Conservation (phyloP, 1,284 basidiomycete species). For the Rhodofomes roseus region DNA sequence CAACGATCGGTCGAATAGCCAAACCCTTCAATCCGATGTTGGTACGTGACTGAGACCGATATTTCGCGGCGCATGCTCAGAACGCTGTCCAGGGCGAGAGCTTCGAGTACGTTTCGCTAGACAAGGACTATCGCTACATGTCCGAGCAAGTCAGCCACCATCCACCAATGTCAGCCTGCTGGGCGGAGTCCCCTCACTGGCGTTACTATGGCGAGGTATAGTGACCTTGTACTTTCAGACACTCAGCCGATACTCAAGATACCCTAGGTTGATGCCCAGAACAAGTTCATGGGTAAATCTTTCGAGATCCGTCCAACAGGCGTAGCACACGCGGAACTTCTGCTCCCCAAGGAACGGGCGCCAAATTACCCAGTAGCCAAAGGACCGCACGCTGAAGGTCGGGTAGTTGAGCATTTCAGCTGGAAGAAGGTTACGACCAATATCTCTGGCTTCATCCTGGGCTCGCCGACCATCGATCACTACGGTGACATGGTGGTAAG, state of each 20-base stretch:
- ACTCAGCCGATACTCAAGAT: no score
- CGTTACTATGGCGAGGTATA: slow-evolving; percentile 86
- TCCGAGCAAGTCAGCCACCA: slow-evolving; percentile 97
- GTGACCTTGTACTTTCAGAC: not conserved
- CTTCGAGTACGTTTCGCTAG: slow-evolving; percentile 89
- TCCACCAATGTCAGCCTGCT: slow-evolving; percentile 96
- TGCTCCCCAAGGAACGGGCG: slow-evolving; percentile 68
- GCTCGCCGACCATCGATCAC: slow-evolving; percentile 93
- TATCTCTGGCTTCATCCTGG: slow-evolving; percentile 92
- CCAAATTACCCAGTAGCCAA: slow-evolving; percentile 55
- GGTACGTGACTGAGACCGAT: slow-evolving; percentile 36
- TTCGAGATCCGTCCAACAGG: slow-evolving; percentile 97
- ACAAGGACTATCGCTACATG: slow-evolving; percentile 89
- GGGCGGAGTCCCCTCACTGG: slow-evolving; percentile 88
- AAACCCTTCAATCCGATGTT: slow-evolving; percentile 95
- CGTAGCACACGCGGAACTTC: slow-evolving; percentile 85
- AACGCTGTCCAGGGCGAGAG: slow-evolving; percentile 64
- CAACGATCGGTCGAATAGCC: slow-evolving; percentile 92
- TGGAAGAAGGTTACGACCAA: slow-evolving; percentile 97
- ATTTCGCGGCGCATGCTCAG: not conserved
- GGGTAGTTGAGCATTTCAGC: slow-evolving; percentile 79
- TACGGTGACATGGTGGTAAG: slow-evolving; percentile 92
- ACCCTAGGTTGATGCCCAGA: slow-evolving; percentile 82
- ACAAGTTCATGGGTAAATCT: slow-evolving; percentile 93
- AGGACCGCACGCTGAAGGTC: slow-evolving; percentile 37